These are phyloP conservation scores for Xylariaceae sp. DNA, from an alignment of 2,329 filamentous ascomycete genomes.

Conservation along the genomic window DNA sequence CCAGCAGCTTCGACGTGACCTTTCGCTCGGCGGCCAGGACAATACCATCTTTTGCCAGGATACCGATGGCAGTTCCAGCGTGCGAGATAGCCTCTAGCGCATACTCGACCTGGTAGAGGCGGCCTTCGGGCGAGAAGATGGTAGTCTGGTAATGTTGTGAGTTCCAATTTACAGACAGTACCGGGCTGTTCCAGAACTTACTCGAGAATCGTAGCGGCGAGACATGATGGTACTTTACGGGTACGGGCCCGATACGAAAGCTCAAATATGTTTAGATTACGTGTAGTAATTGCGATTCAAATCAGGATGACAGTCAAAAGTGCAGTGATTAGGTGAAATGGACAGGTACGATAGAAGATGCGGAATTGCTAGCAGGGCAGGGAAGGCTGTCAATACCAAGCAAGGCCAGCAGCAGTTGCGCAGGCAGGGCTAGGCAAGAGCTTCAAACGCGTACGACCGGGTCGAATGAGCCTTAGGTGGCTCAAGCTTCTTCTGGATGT, in stretches of 20 bases:
- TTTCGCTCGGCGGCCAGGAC: constrained; percentile 97
- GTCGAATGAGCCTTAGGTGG: constrained; percentile 1
- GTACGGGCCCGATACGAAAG: too few species aligned
- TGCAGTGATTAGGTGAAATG: constrained; percentile 11
- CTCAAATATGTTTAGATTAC: too few species aligned
- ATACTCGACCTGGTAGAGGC: constrained; percentile 99
- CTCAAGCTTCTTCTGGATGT: constrained; percentile 12
- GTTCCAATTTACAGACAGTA: constrained; percentile 9
- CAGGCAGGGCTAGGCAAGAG: constrained; percentile 26
- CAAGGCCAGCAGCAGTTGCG: constrained; percentile 9
- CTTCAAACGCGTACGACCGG: constrained; percentile 26
- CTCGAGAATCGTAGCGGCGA: constrained; percentile 94
- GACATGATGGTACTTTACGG: constrained; percentile 63
- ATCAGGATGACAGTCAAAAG: background rate
- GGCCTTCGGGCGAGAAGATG: constrained; percentile 98
- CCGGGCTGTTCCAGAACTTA: constrained; percentile 43
- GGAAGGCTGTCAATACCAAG: constrained; percentile 18
- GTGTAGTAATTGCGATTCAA: too few species aligned
- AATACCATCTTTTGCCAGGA: constrained; percentile 96
- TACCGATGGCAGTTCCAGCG: constrained; percentile 92
- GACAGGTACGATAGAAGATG: background rate
- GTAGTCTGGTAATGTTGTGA: constrained; percentile 64
- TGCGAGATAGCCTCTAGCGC: constrained; percentile 98
- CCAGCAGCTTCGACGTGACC: constrained; percentile 97
- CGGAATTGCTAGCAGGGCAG: constrained; percentile 6